Evolutionary conservation across 306 rosid species (phyloP).

Genomic region (Acacia melanoxylon): DNA sequence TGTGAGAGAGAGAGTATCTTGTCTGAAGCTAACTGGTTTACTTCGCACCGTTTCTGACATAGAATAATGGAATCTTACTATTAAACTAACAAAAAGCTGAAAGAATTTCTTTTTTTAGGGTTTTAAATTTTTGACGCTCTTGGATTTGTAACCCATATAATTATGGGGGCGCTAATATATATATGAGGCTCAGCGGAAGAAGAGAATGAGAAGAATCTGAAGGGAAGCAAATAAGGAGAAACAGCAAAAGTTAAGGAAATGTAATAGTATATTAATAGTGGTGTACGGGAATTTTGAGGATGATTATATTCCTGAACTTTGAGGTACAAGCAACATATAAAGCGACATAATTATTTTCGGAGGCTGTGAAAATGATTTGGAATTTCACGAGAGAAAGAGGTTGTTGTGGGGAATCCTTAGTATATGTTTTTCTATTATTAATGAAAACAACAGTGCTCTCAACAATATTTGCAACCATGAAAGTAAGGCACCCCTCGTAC

Average conservation of each 20-base stretch:
- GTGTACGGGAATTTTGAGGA: conserved; percentile 47
- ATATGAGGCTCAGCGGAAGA: conserved; percentile 21
- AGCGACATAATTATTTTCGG: conserved; percentile 34
- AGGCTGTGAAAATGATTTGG: conserved; percentile 44
- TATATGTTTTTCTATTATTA: conserved; percentile 11
- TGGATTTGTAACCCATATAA: conserved; percentile 9
- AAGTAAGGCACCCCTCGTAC: conserved; percentile 33
- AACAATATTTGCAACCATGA: conserved; percentile 50
- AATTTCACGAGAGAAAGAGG: conserved; percentile 38
- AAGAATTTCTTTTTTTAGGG: background rate
- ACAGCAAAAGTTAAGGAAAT: conserved; percentile 49
- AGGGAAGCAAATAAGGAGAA: conserved; percentile 50
- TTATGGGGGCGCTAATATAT: background rate
- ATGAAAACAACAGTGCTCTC: conserved; percentile 24
- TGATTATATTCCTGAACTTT: conserved; percentile 53
- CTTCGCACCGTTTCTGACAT: conserved; percentile 25
- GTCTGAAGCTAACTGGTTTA: conserved; percentile 30
- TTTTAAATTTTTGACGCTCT: conserved; percentile 7
- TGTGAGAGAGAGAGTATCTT: background rate
- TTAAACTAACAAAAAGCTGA: conserved; percentile 30
- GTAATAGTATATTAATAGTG: background rate
- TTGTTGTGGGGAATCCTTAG: conserved; percentile 46
- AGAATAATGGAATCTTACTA: conserved; percentile 37
- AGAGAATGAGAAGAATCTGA: conserved; percentile 56
- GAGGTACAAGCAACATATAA: conserved; percentile 51